phyloP scores from a whole-genome alignment of 2,329 filamentous ascomycete genomes.

The Exophiala xenobiotica region DNA sequence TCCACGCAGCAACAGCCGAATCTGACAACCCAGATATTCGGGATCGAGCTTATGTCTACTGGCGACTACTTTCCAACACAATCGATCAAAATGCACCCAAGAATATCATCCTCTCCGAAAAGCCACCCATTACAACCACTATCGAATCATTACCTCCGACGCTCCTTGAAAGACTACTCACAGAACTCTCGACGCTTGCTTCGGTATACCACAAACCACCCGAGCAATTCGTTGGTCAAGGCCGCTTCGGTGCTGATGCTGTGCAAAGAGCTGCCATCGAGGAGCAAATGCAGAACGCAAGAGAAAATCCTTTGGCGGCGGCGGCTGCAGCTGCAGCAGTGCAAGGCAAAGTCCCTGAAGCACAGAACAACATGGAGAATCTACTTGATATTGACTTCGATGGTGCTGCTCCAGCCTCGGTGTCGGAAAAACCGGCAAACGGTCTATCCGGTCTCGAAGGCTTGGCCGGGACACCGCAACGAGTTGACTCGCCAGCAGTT shows the following conservation, averaged over 20 bases:
- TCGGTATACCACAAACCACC: slow-evolving; percentile 99
- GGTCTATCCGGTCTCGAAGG: slow-evolving; percentile 65
- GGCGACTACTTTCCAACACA: slow-evolving; percentile 78
- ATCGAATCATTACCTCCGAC: slow-evolving; percentile 83
- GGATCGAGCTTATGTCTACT: slow-evolving; percentile 96
- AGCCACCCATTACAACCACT: slow-evolving; percentile 89
- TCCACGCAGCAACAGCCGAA: slow-evolving; percentile 88
- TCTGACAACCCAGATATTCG: slow-evolving; percentile 98
- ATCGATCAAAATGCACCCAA: slow-evolving; percentile 89
- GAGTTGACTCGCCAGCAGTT: slow-evolving; percentile 47
- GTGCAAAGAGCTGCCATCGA: slow-evolving; percentile 95
- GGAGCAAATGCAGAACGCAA: slow-evolving; percentile 87
- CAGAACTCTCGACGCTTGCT: slow-evolving; percentile 87
- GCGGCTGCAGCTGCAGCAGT: slow-evolving; percentile 69
- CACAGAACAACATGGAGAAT: slow-evolving; percentile 84
- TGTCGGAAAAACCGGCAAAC: slow-evolving; percentile 62
- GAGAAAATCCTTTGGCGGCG: slow-evolving; percentile 90
- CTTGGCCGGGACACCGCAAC: slow-evolving; percentile 57
- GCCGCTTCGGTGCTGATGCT: slow-evolving; percentile 87
- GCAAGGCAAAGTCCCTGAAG: slow-evolving; percentile 50
- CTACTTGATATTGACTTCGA: slow-evolving; percentile 96
- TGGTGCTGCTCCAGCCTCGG: slow-evolving; percentile 84
- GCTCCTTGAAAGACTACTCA: slow-evolving; percentile 84
- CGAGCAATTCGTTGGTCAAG: slow-evolving; percentile 96
- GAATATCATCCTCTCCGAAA: slow-evolving; percentile 89